Evolutionary conservation across 345 rosid species (phyloP).

Genomic region (Eucalyptus tenuipes): DNA sequence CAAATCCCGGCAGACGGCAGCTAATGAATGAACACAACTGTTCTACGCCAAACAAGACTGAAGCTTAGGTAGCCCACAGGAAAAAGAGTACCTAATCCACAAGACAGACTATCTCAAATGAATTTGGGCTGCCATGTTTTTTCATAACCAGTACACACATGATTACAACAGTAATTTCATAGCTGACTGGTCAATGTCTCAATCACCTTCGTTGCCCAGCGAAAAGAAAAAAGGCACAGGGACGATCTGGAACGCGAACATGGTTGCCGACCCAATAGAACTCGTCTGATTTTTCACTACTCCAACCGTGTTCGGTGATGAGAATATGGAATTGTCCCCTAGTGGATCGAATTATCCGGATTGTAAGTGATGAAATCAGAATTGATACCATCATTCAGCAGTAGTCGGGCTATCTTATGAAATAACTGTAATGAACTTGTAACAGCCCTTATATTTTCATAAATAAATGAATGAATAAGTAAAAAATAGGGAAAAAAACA

Average conservation of each 20-base stretch:
- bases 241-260: background rate
- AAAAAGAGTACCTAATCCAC: background rate
- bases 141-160: background rate
- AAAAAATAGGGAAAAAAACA: background rate
- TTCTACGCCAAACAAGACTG: background rate
- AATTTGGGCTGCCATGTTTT: background rate
- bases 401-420: background rate
- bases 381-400: background rate
- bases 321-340: background rate
- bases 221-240: background rate
- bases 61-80: background rate
- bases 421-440: background rate
- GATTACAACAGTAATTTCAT: background rate
- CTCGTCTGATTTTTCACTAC: background rate
- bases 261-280: accelerated
- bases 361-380: background rate
- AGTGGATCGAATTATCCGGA: accelerated
- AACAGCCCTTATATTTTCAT: accelerated
- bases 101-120: background rate
- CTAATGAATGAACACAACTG: accelerated
- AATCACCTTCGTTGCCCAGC: accelerated
- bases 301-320: background rate
- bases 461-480: background rate
- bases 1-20: background rate
- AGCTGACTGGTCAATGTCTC: background rate